Percentiles rank a stretch among this genome's conserved stretches.
These are phyloP conservation scores for Petrea volubilis DNA, from an alignment of 257 asterid species.

Conservation along the genomic window DNA sequence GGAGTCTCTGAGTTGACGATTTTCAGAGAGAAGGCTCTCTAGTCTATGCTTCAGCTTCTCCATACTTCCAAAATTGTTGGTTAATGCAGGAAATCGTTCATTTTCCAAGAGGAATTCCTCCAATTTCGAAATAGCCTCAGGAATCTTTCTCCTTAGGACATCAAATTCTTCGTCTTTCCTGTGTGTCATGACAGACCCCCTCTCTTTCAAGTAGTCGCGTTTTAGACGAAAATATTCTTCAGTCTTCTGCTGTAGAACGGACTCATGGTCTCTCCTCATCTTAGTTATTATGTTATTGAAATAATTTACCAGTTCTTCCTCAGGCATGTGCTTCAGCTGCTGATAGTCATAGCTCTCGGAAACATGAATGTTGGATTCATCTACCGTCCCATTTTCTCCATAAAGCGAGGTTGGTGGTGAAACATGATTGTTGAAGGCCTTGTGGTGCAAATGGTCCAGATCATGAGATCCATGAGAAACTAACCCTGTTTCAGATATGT, in stretches of 20 bases:
- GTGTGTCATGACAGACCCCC: constrained; percentile 44
- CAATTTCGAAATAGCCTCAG: constrained; percentile 57
- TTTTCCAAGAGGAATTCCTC: constrained; percentile 59
- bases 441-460: constrained; percentile 50
- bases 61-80: constrained; percentile 36
- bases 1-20: constrained; percentile 52
- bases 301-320: constrained; percentile 56
- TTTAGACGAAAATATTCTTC: constrained; percentile 62
- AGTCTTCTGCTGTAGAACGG: constrained; percentile 55
- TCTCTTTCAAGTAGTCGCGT: constrained; percentile 66
- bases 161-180: constrained; percentile 76
- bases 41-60: constrained; percentile 49
- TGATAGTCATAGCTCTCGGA: constrained; percentile 60
- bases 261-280: constrained; percentile 82
- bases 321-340: constrained; percentile 54
- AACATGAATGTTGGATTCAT: constrained; percentile 42
- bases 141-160: constrained; percentile 59
- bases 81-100: constrained; percentile 44
- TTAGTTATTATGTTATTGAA: constrained; percentile 57
- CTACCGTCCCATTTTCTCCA: constrained; percentile 60
- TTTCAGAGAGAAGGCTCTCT: constrained; percentile 66
- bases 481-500: constrained; percentile 49
- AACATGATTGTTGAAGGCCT: constrained; percentile 42
- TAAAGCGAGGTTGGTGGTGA: constrained; percentile 26
- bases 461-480: constrained; percentile 67